Evolutionary conservation across 2,329 filamentous ascomycete genomes (phyloP).

Genomic region (Stenocarpella maydis): DNA sequence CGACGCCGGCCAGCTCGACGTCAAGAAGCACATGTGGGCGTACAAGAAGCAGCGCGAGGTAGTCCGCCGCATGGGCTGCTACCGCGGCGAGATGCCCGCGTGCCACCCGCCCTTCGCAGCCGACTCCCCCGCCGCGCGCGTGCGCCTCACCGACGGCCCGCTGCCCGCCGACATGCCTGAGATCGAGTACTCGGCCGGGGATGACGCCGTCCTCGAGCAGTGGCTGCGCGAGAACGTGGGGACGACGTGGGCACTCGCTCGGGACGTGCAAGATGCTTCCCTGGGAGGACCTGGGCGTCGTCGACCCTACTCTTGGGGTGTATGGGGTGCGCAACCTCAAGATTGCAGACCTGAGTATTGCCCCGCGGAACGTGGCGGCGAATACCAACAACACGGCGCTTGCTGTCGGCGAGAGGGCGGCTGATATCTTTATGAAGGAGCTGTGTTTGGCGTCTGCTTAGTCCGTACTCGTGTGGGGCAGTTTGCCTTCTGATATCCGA

Average conservation of each 20-base stretch:
- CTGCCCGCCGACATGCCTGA: slow-evolving; percentile 38
- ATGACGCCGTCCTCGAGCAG: slow-evolving; percentile 57
- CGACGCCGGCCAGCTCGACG: slow-evolving; percentile 55
- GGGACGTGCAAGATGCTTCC: slow-evolving; percentile 57
- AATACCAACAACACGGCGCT: slow-evolving; percentile 56
- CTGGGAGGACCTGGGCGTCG: slow-evolving; percentile 50
- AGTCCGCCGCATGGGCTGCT: slow-evolving; percentile 53
- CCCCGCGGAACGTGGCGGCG: slow-evolving; percentile 49
- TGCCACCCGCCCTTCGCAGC: slow-evolving; percentile 39
- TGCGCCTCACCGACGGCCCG: slow-evolving; percentile 39
- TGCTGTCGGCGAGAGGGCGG: slow-evolving; percentile 53
- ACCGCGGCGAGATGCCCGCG: slow-evolving; percentile 42
- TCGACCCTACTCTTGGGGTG: slow-evolving; percentile 48
- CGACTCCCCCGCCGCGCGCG: slow-evolving; percentile 49
- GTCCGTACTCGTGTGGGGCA: no score
- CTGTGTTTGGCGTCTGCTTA: neutral
- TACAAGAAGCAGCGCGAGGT: slow-evolving; percentile 60
- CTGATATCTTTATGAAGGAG: slow-evolving; percentile 42
- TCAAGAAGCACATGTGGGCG: slow-evolving; percentile 59
- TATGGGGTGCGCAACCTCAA: slow-evolving; percentile 52
- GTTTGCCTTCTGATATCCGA: neutral
- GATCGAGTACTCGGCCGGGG: slow-evolving; percentile 57
- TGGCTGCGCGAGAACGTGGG: slow-evolving; percentile 48
- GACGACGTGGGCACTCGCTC: slow-evolving; percentile 54
- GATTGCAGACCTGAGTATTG: slow-evolving; percentile 49